Evolutionary conservation across 345 rosid genomes (phyloP).

Genomic region (Corchorus olitorius): DNA sequence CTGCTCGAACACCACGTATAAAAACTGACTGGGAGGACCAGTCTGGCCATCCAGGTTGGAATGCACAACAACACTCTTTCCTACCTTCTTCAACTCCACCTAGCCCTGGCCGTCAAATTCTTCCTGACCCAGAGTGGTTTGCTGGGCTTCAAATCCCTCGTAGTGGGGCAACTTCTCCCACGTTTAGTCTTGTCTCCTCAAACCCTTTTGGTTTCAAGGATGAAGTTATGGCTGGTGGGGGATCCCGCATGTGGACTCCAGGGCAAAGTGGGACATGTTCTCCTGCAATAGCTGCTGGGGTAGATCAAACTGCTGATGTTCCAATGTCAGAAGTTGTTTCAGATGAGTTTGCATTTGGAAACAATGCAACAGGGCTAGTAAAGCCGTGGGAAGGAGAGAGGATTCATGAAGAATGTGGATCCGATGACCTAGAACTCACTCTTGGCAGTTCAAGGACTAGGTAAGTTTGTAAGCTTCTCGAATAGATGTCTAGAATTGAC

Average conservation of each 20-base stretch:
- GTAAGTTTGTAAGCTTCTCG: slow-evolving; percentile 31
- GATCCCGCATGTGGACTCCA: slow-evolving; percentile 90
- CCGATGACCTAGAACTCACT: slow-evolving; percentile 97
- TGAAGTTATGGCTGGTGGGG: slow-evolving; percentile 61
- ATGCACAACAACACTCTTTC: slow-evolving; percentile 51
- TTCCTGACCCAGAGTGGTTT: slow-evolving; percentile 89
- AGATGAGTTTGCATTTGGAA: slow-evolving; percentile 90
- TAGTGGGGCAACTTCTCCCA: slow-evolving; percentile 83
- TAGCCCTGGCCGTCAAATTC: slow-evolving; percentile 75
- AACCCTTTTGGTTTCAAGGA: slow-evolving; percentile 79
- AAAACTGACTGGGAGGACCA: slow-evolving; percentile 69
- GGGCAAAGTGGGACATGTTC: slow-evolving; percentile 98
- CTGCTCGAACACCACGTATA: slow-evolving; percentile 71
- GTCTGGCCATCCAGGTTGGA: slow-evolving; percentile 51
- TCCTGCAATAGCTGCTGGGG: slow-evolving; percentile 76
- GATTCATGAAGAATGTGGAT: slow-evolving; percentile 87
- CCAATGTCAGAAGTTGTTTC: slow-evolving; percentile 74
- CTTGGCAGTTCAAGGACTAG: slow-evolving; percentile 88
- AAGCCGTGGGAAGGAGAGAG: slow-evolving; percentile 99
- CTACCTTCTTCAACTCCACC: slow-evolving; percentile 92
- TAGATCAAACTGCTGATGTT: slow-evolving; percentile 78
- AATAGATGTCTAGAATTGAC: neutral
- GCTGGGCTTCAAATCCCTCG: slow-evolving; percentile 74
- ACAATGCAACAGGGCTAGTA: slow-evolving; percentile 64
- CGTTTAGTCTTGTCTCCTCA: slow-evolving; percentile 79